phyloP scores from a whole-genome alignment of 805 yeast species.

The Saccharomycopsis lassenensis region DNA sequence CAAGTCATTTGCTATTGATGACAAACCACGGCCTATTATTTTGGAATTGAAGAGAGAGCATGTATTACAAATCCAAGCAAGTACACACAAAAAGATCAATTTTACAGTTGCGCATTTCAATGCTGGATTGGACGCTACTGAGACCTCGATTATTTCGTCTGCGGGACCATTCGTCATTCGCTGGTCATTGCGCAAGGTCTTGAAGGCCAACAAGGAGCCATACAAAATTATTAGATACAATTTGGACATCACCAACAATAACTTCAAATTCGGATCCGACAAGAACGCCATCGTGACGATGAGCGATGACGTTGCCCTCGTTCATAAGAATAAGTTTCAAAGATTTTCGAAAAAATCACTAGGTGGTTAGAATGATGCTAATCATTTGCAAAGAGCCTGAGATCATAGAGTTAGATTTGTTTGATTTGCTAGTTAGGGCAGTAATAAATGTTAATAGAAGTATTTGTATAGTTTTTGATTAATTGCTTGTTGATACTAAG shows the following conservation, averaged over 20 bases:
- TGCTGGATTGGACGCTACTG: conserved; percentile 51
- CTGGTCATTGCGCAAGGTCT: conserved; percentile 60
- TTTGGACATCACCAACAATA: conserved; percentile 59
- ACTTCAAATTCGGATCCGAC: conserved; percentile 66
- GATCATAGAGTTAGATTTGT: no score
- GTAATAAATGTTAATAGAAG: no score
- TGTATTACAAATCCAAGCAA: conserved; percentile 45
- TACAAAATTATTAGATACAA: conserved; percentile 56
- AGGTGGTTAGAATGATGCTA: no score
- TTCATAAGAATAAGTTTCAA: conserved; percentile 46
- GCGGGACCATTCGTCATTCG: conserved; percentile 74
- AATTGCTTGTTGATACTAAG: no score
- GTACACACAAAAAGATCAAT: conserved; percentile 35
- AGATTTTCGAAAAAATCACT: conserved; percentile 39
- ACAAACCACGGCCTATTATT: conserved; percentile 59
- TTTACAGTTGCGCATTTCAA: conserved; percentile 76
- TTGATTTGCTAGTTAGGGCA: no score
- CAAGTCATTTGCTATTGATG: conserved; percentile 50
- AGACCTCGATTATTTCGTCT: conserved; percentile 63
- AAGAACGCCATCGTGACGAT: conserved; percentile 62
- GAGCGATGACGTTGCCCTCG: conserved; percentile 67
- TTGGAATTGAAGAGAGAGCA: conserved; percentile 65
- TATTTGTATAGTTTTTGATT: no score
- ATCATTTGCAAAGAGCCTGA: no score
- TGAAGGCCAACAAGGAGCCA: conserved; percentile 41